A percentile compares a stretch with the other conserved stretches of the same genome.
Evolutionary conservation across 2,329 filamentous ascomycete species (phyloP).

Genomic region (Exophiala bonariae): DNA sequence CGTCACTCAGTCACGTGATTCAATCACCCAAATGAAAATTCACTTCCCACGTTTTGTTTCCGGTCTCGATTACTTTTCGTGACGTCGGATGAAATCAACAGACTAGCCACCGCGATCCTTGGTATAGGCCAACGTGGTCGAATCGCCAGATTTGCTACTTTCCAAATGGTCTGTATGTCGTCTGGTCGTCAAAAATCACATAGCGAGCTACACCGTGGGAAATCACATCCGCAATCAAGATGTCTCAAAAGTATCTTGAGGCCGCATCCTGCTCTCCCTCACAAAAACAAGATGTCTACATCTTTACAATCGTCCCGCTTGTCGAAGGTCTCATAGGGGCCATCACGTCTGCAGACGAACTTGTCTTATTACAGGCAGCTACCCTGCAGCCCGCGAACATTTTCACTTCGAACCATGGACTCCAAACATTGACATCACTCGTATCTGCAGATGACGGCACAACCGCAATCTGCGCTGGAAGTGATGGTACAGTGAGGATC

Average conservation of each 20-base stretch:
- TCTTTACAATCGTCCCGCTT: conserved; percentile 25
- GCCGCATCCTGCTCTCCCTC: conserved; percentile 18
- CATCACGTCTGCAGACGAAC: conserved; percentile 28
- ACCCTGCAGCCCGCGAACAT: conserved; percentile 9
- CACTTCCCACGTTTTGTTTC: no score
- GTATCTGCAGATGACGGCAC: conserved; percentile 18
- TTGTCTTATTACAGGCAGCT: conserved; percentile 22
- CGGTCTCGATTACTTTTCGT: no score
- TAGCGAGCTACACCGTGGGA: no score
- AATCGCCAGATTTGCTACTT: no score
- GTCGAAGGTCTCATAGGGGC: conserved; percentile 20
- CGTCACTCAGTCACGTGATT: no score
- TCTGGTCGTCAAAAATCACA: no score
- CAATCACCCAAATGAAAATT: no score
- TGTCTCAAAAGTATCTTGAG: conserved; percentile 15
- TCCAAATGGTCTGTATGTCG: no score
- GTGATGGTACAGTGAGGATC: conserved; percentile 22
- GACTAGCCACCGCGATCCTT: no score
- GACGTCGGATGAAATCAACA: no score
- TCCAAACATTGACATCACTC: conserved; percentile 19
- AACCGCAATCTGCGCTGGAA: conserved; percentile 21
- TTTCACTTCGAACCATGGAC: conserved; percentile 11
- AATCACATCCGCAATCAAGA: background rate
- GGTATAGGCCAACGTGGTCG: no score
- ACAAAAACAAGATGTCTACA: conserved; percentile 23